phyloP scores from a whole-genome alignment of 176 grass and related monocot species.

The Pontederia crassipes region DNA sequence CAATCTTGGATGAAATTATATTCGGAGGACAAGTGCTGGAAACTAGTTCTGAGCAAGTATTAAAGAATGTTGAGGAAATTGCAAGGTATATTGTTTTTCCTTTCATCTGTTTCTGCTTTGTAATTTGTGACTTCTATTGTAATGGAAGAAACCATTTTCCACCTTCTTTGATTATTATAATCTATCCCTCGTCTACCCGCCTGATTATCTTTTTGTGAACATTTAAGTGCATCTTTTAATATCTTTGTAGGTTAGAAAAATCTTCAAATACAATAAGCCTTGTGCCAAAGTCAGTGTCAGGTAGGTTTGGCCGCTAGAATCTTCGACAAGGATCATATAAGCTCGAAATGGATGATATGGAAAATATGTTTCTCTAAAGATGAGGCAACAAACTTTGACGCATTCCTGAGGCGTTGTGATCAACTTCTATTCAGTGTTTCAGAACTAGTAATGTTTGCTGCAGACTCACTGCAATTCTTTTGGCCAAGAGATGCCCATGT shows the following conservation, averaged over 20 bases:
- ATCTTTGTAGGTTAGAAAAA: slow-evolving; percentile 55
- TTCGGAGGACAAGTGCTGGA: slow-evolving; percentile 75
- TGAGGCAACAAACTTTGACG: too few relatives aligned
- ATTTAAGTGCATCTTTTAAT: not conserved
- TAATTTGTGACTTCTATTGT: too few relatives aligned
- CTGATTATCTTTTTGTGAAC: not conserved
- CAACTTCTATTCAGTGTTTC: too few relatives aligned
- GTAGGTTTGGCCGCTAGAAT: slow-evolving; percentile 46
- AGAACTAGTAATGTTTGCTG: too few relatives aligned
- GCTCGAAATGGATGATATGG: too few relatives aligned
- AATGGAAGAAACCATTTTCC: not conserved
- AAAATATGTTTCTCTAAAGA: too few relatives aligned
- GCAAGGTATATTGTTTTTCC: slow-evolving; percentile 29
- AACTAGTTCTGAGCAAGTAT: slow-evolving; percentile 61
- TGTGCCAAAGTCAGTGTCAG: slow-evolving; percentile 58
- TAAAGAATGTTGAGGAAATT: slow-evolving; percentile 64
- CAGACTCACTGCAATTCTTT: too few relatives aligned
- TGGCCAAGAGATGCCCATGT: too few relatives aligned
- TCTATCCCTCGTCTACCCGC: not conserved
- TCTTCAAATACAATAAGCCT: slow-evolving; percentile 57
- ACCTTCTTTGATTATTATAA: not conserved
- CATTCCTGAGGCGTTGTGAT: too few relatives aligned
- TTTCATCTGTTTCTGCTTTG: too few relatives aligned
- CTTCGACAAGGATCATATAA: too few relatives aligned
- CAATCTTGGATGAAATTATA: slow-evolving; percentile 88